phyloP scores from a whole-genome alignment of 1,284 basidiomycete species.

The Phylloboletellus chloephorus region DNA sequence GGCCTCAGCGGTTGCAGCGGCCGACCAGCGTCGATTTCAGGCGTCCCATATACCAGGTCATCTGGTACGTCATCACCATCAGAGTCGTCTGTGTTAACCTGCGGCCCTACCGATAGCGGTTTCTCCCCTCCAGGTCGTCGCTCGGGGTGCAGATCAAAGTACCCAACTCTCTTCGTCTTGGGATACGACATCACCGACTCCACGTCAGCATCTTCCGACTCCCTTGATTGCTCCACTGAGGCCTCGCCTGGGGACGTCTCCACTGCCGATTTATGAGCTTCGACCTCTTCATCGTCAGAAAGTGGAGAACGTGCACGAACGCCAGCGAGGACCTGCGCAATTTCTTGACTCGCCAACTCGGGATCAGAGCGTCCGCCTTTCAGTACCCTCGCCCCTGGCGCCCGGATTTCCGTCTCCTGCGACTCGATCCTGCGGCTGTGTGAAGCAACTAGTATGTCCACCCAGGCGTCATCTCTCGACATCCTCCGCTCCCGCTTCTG shows the following conservation, averaged over 20 bases:
- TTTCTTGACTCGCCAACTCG: constrained; percentile 65
- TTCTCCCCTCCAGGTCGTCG: constrained; percentile 32
- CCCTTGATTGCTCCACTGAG: constrained; percentile 31
- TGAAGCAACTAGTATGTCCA: constrained; percentile 77
- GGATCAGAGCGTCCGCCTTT: constrained; percentile 52
- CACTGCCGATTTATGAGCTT: constrained; percentile 6
- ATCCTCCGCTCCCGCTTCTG: constrained; percentile 49
- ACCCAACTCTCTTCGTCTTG: constrained; percentile 45
- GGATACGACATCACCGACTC: constrained; percentile 35
- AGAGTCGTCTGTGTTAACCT: constrained; percentile 29
- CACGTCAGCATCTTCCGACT: constrained; percentile 32
- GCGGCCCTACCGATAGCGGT: constrained; percentile 28
- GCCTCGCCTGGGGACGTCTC: constrained; percentile 9
- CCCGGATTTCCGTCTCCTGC: constrained; percentile 49
- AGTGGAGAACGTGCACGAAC: constrained; percentile 52
- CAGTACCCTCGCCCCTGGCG: constrained; percentile 23
- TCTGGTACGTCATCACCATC: constrained; percentile 33
- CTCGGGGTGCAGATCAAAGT: constrained; percentile 67
- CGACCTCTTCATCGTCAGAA: constrained; percentile 36
- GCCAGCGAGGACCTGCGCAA: constrained; percentile 62
- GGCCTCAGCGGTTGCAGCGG: constrained; percentile 26
- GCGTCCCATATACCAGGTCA: constrained; percentile 30
- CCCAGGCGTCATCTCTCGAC: constrained; percentile 71
- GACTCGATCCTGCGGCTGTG: constrained; percentile 53
- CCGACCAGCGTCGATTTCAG: constrained; percentile 18